Evolutionary conservation across 805 yeast genomes (phyloP), one percentile per base, ranked within the genome.

Genomic region (Starmerella stellata): DNA sequence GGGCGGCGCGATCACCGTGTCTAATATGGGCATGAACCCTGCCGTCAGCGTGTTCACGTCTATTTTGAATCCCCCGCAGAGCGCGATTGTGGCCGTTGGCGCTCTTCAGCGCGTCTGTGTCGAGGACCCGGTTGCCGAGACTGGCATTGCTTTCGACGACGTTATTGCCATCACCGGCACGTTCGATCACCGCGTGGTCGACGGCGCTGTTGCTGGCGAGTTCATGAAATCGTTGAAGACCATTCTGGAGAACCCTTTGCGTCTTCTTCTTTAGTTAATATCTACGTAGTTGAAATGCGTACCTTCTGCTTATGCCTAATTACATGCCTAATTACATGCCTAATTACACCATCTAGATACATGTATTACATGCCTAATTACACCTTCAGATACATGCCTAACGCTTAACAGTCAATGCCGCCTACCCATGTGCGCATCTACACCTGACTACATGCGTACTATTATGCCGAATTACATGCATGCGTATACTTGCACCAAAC

Each of bases 1-100:
- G 71, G 99, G 99, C 54, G 99, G 99, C 58, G 85, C 98, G 52
- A 81, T 90, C 62, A 83, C 95, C 60, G 87, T 90, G 57, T 90
- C 96, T 49, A 90, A 90, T 77, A 69, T 90, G 70, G 99, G 99
- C 59, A 90, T 90, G 98, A 90, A 90, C 74, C 72, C 66, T 42
- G 96, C 98, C 40, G 95, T 87, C 35, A 69, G 74, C 48, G 56
- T 78, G 58, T 90, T 90, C 74, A 87, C 98, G 23, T 87, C 98
- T 28, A 90, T 90, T 63, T 76, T 90, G 61, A 90, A 90, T 72
- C 96, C 95, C 46, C 99, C 99, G 39, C 98, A 87, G 65, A 70
- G 85, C 37, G 75, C 94, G 37, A 90, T 90, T 55, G 64, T 90
- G 53, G 98, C 99, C 45, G 72, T 90, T 52, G 94, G 95, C 54